Base-by-base conservation (phyloP, 176 grass and related monocot species). In the Carex scoparia region DNA sequence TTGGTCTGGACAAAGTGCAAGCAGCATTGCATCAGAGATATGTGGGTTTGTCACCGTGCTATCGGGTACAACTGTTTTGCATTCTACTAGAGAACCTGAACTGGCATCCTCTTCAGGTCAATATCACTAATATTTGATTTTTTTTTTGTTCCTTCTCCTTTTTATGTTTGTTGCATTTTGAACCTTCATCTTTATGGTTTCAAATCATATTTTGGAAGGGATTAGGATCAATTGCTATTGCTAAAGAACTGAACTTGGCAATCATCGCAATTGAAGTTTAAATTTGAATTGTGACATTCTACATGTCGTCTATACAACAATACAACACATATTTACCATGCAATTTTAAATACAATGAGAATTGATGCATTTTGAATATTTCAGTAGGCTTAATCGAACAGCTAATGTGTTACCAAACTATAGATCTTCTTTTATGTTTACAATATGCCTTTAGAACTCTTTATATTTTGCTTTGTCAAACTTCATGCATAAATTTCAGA, bases 1-100 rank as follows among this genome's bases (percentile, higher is more conserved):
- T 68, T 99, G 96, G 96, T 95, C 96, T 90, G 96, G 96, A 62
- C 96, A 99, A 69, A 92, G 87, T 74, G 91, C 91, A 87, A 99
- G 93, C 62, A 88, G 85, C 80, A 94, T 99, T 18, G 91, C 88
- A 57, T 95, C 93, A 3, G 96, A 95, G 66, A 88, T 95, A 69
- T 99, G 93, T 84, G 96, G 96, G 10, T 93, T 99, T 89, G 79
- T 95, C 54, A 99, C 96, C 15, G 93, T 99, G 81, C 88, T 99
- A 87, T 90, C 91, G 0, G 91, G 93, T 27, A 99, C 94, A 85
- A 82, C 89, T 84, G 91, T 95, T 87, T 88, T 94, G 59, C 93
- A 94, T 88, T 94, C 91, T 53, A 99, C 91, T 70, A 92, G 88
- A 94, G 93, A 92, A 79, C 90, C 96, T 80, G 96, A 99, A 57